These are phyloP conservation scores for Helotiales sp. DNA, from an alignment of 2,329 filamentous ascomycete species.

Conservation along the genomic window DNA sequence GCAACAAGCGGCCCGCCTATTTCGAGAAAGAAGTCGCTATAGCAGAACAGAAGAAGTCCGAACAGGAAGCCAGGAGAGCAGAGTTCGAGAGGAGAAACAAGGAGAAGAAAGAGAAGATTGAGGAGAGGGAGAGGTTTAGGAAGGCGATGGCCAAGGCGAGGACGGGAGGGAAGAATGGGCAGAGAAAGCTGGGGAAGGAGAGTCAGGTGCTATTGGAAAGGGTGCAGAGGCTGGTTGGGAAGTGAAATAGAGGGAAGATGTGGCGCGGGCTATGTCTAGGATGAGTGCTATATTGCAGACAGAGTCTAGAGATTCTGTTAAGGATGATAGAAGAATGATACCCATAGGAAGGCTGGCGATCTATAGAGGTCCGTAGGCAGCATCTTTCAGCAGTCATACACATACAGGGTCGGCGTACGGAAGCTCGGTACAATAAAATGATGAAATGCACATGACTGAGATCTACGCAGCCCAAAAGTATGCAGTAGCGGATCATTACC, in stretches of 20 bases:
- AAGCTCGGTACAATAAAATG: too few relatives aligned
- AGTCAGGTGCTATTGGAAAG: slow-evolving; percentile 65
- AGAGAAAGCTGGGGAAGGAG: slow-evolving; percentile 68
- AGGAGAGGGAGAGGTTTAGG: slow-evolving; percentile 52
- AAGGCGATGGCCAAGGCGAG: slow-evolving; percentile 48
- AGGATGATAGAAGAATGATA: too few relatives aligned
- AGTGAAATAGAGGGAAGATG: slow-evolving; percentile 20
- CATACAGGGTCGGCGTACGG: too few relatives aligned
- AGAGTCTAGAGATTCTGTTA: too few relatives aligned
- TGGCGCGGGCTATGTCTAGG: background rate
- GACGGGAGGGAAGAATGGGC: slow-evolving; percentile 62
- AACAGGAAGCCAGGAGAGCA: slow-evolving; percentile 50
- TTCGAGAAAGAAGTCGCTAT: slow-evolving; percentile 38
- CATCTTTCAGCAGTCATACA: too few relatives aligned
- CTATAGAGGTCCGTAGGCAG: too few relatives aligned
- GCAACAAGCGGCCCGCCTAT: slow-evolving; percentile 35
- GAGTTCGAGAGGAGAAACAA: slow-evolving; percentile 53
- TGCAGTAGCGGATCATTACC: too few relatives aligned
- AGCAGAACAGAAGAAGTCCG: slow-evolving; percentile 50
- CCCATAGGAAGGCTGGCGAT: too few relatives aligned
- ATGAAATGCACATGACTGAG: too few relatives aligned
- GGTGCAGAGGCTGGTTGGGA: slow-evolving; percentile 50
- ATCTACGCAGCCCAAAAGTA: too few relatives aligned
- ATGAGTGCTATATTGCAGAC: too few relatives aligned
- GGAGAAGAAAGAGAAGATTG: slow-evolving; percentile 57